Evolutionary conservation across 768 basidiomycete genomes (phyloP).

Genomic region (Trametes villosa): DNA sequence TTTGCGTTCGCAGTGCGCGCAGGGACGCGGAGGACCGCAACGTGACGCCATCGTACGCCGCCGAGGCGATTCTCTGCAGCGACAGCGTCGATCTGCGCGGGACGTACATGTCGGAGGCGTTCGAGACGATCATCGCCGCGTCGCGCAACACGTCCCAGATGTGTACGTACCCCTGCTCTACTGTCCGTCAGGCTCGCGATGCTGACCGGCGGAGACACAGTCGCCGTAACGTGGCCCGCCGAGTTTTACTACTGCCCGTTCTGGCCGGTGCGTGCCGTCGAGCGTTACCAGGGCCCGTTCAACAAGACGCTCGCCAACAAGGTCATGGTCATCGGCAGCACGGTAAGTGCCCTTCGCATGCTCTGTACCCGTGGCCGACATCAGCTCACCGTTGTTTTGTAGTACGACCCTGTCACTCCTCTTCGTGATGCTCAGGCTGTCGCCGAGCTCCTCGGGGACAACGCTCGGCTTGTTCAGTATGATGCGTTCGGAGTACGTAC

Average conservation of each 20-base stretch:
- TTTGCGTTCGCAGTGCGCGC: neutral
- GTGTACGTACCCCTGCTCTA: neutral
- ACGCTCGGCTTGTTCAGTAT: conserved; percentile 11
- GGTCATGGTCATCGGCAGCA: conserved; percentile 24
- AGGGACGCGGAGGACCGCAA: neutral
- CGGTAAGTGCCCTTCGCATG: conserved; percentile 1
- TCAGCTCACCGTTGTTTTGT: too few species aligned
- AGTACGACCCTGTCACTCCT: conserved; percentile 25
- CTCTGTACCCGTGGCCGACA: neutral
- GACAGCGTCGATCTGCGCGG: conserved; percentile 13
- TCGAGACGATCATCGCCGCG: conserved; percentile 6
- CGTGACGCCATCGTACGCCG: neutral
- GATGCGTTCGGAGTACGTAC: conserved; percentile 19
- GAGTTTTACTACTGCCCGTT: conserved; percentile 9
- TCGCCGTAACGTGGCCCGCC: conserved; percentile 3
- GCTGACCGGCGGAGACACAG: neutral
- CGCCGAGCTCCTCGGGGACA: conserved; percentile 15
- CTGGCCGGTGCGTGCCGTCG: conserved; percentile 25
- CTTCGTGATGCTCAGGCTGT: conserved; percentile 17
- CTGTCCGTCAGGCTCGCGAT: neutral
- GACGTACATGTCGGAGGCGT: conserved; percentile 10
- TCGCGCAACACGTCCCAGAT: conserved; percentile 4
- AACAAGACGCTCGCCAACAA: conserved; percentile 22
- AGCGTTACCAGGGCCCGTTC: conserved; percentile 28
- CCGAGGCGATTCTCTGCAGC: conserved; percentile 8